Base-by-base conservation (phyloP, 176 grass and related monocot genomes). In the Pontederia crassipes region DNA sequence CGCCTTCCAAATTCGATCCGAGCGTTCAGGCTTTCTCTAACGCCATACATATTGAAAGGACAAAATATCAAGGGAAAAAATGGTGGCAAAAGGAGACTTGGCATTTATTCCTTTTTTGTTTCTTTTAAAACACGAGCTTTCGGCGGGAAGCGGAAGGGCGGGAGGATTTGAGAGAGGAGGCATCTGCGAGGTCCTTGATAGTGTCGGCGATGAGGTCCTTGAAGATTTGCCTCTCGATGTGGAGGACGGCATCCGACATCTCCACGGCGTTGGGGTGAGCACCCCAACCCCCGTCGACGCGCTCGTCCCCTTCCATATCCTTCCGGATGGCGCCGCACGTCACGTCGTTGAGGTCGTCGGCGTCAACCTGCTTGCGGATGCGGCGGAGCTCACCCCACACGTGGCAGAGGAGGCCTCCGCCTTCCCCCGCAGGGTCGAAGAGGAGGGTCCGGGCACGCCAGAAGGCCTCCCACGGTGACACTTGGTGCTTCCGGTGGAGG, bases 161-260 rank as follows among this genome's bases (percentile, higher is more conserved):
- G 11, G 69, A 49, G 13, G 47, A 4, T 14, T 32, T 50, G 10
- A 51, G 12, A 45, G 55, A 26, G 10, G 26, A 55, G 8, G 72
- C 79, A 59, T 79, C 76, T 52, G 79, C 79, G 10, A 98, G 94
- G 72, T 86, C 79, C 27, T 73, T 76, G 81, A 98, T 98, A 61
- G 79, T 81, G 70, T 98, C 88, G 0, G 88, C 94, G 4, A 98
- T 81, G 1, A 98, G 84, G 65, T 98, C 88, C 74, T 83, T 89
- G 71, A 98, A 98, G 64, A 98, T 64, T 17, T 83, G 69, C 68
- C 88, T 78, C 70, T 98, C 94, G 45, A 98, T 83, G 63, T 79
- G 79, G 45, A 98, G 70, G 73, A 93, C 62, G 17, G 46, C 62
- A 16, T 64, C 46, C 8, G 62, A 64, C 46, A 49, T 28, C 46